Conservation (phyloP, 2,329 filamentous ascomycete genomes). For the Parasarocladium wereldwijsianum region DNA sequence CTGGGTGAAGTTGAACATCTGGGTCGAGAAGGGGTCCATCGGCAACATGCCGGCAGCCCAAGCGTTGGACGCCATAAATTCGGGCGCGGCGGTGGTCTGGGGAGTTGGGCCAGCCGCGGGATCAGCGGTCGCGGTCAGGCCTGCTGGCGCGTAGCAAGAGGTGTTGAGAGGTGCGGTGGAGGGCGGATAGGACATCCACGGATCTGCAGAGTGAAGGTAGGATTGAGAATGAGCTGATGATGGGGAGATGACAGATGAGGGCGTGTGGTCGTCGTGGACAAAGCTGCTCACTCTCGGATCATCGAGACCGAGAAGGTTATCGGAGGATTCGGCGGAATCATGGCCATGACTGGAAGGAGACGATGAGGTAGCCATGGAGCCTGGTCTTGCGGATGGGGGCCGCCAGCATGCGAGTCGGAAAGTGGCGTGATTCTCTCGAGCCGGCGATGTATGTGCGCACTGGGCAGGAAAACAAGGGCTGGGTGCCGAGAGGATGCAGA, state of each 20-base stretch:
- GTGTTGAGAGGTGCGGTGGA: constrained; percentile 24
- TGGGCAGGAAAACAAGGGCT: no score
- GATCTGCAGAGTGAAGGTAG: constrained; percentile 10
- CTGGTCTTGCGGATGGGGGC: no score
- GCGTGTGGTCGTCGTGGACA: constrained; percentile 17
- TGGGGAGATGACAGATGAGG: constrained; percentile 16
- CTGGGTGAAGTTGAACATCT: constrained; percentile 12
- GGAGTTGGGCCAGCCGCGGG: no score
- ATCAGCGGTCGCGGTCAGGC: no score
- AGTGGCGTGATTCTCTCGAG: constrained; percentile 5
- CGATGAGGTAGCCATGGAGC: no score
- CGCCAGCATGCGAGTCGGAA: constrained; percentile 3
- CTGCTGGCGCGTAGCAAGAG: constrained; percentile 29
- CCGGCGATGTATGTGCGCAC: no score
- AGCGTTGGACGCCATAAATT: constrained; percentile 16
- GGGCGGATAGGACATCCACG: constrained; percentile 25
- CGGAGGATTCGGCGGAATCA: no score
- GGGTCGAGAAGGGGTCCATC: constrained; percentile 2
- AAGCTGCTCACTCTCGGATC: constrained; percentile 24
- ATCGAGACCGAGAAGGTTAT: constrained; percentile 28
- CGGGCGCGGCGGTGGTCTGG: constrained; percentile 14
- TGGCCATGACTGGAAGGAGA: no score
- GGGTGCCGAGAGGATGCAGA: no score
- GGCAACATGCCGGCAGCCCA: constrained; percentile 4
- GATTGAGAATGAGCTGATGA: constrained; percentile 18